Base-by-base conservation (phyloP, 345 rosid species). In the Eutrema japonicum region DNA sequence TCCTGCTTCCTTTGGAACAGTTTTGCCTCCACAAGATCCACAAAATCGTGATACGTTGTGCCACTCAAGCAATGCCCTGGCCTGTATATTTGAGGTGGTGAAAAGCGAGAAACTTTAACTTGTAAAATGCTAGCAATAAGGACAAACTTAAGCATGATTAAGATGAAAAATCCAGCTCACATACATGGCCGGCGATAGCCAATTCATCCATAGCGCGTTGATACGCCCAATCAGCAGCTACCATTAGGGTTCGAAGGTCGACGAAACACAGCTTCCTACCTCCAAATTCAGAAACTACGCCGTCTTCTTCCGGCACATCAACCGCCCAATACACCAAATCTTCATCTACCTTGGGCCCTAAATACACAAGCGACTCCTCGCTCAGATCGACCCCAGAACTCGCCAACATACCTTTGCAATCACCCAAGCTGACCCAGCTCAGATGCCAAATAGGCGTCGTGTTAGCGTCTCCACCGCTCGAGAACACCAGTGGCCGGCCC, bases 151-250 rank as follows among this genome's bases (percentile, higher is more conserved):
- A 70, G 14, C 60, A 30, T 10, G 35, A 11, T 4, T 12, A 40
- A 50, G 26, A 72, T 41, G 29, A 50, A 50, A 50, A n/a, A 26
- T 8, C 10, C 10, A 68, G 79, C 10, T 70, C 52, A 83, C 97
- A 83, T 83, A 94, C 96, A 84, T 91, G 89, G 58, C 98, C 98
- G 8, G 98, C 98, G 76, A 94, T 84, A 71, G 97, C 92, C 82
- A 94, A 83, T 71, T 94, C 96, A 66, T 73, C 84, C 98, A 94
- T 91, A 30, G 86, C 86, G 47, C 58, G 64, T 56, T 83, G 81
- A 79, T 94, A 83, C 49, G 85, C 80, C 98, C 98, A 91, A 84
- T 94, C 98, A 51, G 93, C 83, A 54, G 96, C 98, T 58, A 94
- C 96, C 98, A 94, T 91, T 1, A 91, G 72, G 4, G 97, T 94